Base-by-base conservation (phyloP, 768 basidiomycete species). In the Omphalotus guepiniiformis region DNA sequence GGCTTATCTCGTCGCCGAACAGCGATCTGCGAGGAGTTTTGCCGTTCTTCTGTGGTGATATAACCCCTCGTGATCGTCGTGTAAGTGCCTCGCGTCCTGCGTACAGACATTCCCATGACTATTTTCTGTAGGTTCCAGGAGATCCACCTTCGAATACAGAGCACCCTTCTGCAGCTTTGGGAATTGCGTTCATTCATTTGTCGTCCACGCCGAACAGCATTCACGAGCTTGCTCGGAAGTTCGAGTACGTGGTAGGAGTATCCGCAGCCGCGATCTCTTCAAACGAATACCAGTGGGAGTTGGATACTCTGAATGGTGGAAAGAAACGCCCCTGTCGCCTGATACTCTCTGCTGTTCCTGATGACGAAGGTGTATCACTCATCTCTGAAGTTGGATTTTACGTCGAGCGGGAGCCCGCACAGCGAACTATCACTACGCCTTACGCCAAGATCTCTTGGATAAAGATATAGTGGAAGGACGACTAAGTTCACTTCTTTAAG, bases 11-110 rank as follows among this genome's bases (percentile, higher is more conserved):
- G 81, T 1, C 52, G 51, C 5, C 50, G 56, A 42, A 21, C 29
- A 9, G 44, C 44, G 44, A 45, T 19, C 13, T 21, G 7, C 55
- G 63, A 9, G 73, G 74, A 2, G 54, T 56, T 1, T 60, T 81
- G 15, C 85, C 86, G 6, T 88, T 88, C 57, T 88, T 83, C 61
- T 88, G 87, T 55, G 83, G 83, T 11, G 86, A 88, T 56, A 64
- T 85, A 2, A 86, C 84, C 3, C 77, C 82, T 2, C 66, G 85
- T 40, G 53, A 62, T 2, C 71, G 73, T 62, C 69, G 86, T 61
- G 87, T 83, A 54, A 15, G 77, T 64, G n/a, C 11, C 23, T 37
- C 7, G 26, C 34, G n/a, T 2, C 21, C 19, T 43, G 22, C 6
- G 7, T 41, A 28, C 9, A 15, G 6, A 9, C 39, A 6, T 6